Conservation (phyloP, 31 red algal species). For the Endocladia muricata region DNA sequence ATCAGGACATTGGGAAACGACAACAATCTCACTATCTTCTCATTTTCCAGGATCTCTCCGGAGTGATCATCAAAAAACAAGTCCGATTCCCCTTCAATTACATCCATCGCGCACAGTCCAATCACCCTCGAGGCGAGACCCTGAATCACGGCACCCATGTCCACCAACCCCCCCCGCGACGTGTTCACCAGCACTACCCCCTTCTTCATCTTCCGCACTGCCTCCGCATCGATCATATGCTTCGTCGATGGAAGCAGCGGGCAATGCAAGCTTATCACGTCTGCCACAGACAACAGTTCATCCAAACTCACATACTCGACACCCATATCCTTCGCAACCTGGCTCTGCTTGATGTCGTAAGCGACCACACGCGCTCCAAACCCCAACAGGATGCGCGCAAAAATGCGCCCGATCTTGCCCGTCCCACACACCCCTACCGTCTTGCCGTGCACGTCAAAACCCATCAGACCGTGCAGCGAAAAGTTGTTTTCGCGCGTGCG, state of each 20-base stretch:
- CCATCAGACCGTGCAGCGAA: constrained; percentile 68
- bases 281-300: constrained; percentile 28
- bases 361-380: constrained; percentile 60
- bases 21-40: constrained; percentile 55
- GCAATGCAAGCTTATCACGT: constrained; percentile 86
- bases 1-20: constrained; percentile 83
- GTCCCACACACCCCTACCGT: constrained; percentile 80
- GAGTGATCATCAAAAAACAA: constrained; percentile 90
- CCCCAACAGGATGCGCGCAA: constrained; percentile 61
- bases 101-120: constrained; percentile 78
- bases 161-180: constrained; percentile 70
- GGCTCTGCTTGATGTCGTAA: constrained; percentile 57
- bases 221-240: constrained; percentile 69
- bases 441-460: constrained; percentile 82
- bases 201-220: constrained; percentile 68
- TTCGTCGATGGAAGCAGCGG: constrained; percentile 70
- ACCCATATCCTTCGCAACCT: constrained; percentile 58
- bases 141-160: constrained; percentile 77
- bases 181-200: constrained; percentile 85
- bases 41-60: constrained; percentile 75
- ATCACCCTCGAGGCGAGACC: constrained; percentile 48
- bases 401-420: constrained; percentile 68
- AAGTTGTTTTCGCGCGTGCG: constrained; percentile 86
- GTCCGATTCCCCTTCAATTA: constrained; percentile 69
- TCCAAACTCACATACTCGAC: constrained; percentile 64